These are phyloP conservation scores for Aureobasidium sp. DNA, from an alignment of 2,329 filamentous ascomycete genomes.

Conservation along the genomic window DNA sequence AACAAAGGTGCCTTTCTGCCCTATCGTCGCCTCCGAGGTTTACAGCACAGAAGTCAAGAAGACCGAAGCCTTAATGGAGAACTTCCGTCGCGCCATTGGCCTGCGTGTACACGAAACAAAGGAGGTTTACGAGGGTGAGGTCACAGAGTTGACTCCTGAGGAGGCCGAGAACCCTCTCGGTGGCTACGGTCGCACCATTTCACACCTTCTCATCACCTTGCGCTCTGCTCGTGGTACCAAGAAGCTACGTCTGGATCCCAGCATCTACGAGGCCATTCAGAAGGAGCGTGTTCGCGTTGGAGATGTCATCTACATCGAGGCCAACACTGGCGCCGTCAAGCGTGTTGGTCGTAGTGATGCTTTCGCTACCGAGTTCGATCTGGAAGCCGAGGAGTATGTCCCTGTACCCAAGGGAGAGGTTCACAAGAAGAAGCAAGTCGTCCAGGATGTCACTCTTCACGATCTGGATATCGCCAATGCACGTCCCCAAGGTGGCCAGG, in stretches of 20 bases:
- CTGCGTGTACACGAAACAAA: constrained; percentile 97
- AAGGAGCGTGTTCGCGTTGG: constrained; percentile 94
- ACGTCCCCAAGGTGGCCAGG: constrained; percentile 89
- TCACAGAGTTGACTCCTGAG: constrained; percentile 93
- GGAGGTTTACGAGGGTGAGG: constrained; percentile 98
- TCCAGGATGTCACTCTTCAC: constrained; percentile 95
- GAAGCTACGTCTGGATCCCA: constrained; percentile 92
- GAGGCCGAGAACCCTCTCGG: constrained; percentile 96
- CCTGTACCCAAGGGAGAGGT: constrained; percentile 98
- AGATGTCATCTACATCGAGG: constrained; percentile 98
- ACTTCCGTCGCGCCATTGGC: constrained; percentile 93
- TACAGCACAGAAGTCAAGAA: constrained; percentile 99
- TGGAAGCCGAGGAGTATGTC: constrained; percentile 98
- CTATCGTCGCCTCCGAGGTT: constrained; percentile 95
- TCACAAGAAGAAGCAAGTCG: constrained; percentile 99
- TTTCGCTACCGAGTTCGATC: constrained; percentile 95
- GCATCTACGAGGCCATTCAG: constrained; percentile 98
- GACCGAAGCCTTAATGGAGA: constrained; percentile 98
- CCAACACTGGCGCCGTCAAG: constrained; percentile 97
- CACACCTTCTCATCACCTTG: constrained; percentile 84
- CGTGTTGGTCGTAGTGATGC: constrained; percentile 92
- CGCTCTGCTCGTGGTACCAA: constrained; percentile 96
- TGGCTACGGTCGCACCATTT: constrained; percentile 95
- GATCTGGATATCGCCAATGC: constrained; percentile 95
- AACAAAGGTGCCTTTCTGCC: constrained; percentile 96